Percentiles rank a stretch among this genome's conserved stretches.
phyloP scores from a whole-genome alignment of 2,329 filamentous ascomycete genomes.

The Xylaria sp. region DNA sequence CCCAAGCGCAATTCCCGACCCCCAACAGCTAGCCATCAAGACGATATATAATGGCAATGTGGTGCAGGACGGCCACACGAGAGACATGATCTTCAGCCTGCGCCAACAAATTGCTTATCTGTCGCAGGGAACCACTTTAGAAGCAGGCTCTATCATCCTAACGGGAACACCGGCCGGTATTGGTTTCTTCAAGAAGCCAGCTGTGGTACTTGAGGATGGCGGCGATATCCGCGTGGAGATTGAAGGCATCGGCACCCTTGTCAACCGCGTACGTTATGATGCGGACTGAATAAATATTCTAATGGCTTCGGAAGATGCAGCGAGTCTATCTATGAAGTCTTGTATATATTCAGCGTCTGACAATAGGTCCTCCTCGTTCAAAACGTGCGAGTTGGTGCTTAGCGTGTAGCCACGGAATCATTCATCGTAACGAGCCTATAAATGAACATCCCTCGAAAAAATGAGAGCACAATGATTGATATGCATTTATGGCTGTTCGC shows the following conservation, averaged over 20 bases:
- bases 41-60: constrained; percentile 63
- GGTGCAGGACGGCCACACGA: constrained; percentile 56
- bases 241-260: constrained; percentile 35
- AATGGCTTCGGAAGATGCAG: too few relatives aligned
- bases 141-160: constrained; percentile 37
- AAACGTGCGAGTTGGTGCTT: background rate
- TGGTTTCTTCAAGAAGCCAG: constrained; percentile 37
- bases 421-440: background rate
- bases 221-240: constrained; percentile 36
- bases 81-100: constrained; percentile 39
- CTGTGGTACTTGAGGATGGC: constrained; percentile 32
- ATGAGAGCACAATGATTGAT: background rate
- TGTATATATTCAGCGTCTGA: background rate
- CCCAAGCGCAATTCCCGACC: constrained; percentile 55
- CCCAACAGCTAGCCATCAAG: constrained; percentile 54
- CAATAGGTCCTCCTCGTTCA: background rate
- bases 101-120: constrained; percentile 35
- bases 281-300: constrained; percentile 21
- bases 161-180: constrained; percentile 38
- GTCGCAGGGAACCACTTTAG: constrained; percentile 37
- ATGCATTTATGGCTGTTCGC: background rate
- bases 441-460: background rate
- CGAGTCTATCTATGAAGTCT: background rate
- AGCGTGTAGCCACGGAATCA: too few relatives aligned
- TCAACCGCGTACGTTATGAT: constrained; percentile 35